A percentile compares a stretch with the other conserved stretches of the same genome.
Conservation (phyloP, 208 protist species). For the Trypanosoma cruzi region DNA sequence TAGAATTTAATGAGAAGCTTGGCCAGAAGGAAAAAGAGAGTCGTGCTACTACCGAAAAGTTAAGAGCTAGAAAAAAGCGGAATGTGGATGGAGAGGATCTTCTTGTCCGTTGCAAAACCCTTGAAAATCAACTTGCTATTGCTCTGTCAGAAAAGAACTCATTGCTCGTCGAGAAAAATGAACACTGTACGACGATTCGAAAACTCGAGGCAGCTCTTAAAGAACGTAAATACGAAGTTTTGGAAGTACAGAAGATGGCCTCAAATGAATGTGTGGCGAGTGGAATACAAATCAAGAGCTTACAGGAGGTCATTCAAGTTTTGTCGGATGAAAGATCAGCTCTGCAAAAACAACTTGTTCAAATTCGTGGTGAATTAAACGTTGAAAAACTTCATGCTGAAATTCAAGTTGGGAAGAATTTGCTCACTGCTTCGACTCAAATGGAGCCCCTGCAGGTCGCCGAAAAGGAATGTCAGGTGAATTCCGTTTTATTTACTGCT, state of each 20-base stretch:
- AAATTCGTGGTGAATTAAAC: conserved; percentile 3
- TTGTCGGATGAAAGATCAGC: conserved; percentile 29
- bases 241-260: conserved; percentile 33
- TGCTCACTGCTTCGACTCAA: conserved; percentile 10
- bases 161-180: conserved; percentile 56
- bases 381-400: conserved; percentile 19
- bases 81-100: conserved; percentile 39
- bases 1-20: conserved; percentile 57
- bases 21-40: conserved; percentile 51
- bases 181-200: conserved; percentile 47
- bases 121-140: conserved; percentile 75
- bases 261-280: conserved; percentile 24
- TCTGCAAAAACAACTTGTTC: conserved; percentile 24
- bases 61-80: conserved; percentile 21
- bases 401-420: conserved; percentile 29
- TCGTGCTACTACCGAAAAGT: conserved; percentile 25
- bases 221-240: conserved; percentile 37
- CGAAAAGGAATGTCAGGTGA: conserved; percentile 46
- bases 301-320: conserved; percentile 36
- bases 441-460: conserved; percentile 5
- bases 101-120: conserved; percentile 43
- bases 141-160: conserved; percentile 71
- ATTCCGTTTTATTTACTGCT: conserved; percentile 20
- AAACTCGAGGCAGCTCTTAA: conserved; percentile 57
- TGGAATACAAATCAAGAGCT: conserved; percentile 27